Evolutionary conservation across 2,329 filamentous ascomycete genomes (phyloP).

Genomic region (Fusarium albosuccineum): DNA sequence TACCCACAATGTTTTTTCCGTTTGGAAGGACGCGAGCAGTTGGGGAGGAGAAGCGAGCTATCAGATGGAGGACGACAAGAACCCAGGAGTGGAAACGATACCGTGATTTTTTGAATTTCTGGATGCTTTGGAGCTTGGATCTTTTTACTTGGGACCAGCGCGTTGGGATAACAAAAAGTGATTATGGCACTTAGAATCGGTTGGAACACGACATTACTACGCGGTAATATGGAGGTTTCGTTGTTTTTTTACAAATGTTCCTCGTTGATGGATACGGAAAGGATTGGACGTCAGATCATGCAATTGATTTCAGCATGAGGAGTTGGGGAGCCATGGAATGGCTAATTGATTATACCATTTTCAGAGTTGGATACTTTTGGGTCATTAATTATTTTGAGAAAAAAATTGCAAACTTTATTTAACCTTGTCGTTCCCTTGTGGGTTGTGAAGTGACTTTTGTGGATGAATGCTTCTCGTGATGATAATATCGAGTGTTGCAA

Average conservation of each 20-base stretch:
- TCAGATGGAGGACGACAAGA: conserved; percentile 22
- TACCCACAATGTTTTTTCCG: conserved; percentile 52
- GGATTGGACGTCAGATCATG: conserved; percentile 27
- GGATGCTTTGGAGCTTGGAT: conserved; percentile 33
- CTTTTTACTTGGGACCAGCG: conserved; percentile 36
- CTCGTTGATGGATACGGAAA: conserved; percentile 34
- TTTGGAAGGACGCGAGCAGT: conserved; percentile 48
- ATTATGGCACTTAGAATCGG: conserved; percentile 46
- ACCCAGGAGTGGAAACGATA: conserved; percentile 25
- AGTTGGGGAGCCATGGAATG: conserved; percentile 35
- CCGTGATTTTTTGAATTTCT: conserved; percentile 25
- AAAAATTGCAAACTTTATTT: conserved; percentile 41
- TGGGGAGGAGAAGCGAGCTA: conserved; percentile 40
- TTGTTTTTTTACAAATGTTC: conserved; percentile 36
- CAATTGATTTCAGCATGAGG: conserved; percentile 28
- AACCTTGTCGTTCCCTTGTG: not conserved
- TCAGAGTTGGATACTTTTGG: conserved; percentile 30
- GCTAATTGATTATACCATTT: conserved; percentile 34
- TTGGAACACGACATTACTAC: conserved; percentile 44
- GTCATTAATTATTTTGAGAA: conserved; percentile 36
- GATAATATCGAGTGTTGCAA: conserved; percentile 5
- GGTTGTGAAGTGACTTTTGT: conserved; percentile 11
- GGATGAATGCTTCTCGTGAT: not conserved
- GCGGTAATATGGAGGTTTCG: conserved; percentile 46
- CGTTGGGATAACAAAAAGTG: conserved; percentile 47